Evolutionary conservation across 345 rosid species (phyloP).

Genomic region (Syzygium grande): DNA sequence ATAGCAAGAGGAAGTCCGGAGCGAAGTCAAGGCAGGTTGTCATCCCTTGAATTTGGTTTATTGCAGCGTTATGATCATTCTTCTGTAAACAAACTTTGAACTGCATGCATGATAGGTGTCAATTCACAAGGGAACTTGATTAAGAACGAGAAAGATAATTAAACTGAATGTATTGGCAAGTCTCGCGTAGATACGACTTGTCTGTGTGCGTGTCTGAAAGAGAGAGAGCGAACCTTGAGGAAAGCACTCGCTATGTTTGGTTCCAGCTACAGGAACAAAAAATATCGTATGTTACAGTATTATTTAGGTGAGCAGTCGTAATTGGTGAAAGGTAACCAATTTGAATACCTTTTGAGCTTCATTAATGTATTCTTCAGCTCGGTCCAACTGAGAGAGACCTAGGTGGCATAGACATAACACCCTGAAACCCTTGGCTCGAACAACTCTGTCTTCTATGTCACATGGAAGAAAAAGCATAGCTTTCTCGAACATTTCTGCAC

Average conservation of each 20-base stretch:
- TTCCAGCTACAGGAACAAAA: constrained; percentile 64
- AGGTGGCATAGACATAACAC: constrained; percentile 90
- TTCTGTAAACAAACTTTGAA: constrained; percentile 73
- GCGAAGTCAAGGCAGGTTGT: constrained; percentile 66
- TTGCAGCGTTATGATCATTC: constrained; percentile 45
- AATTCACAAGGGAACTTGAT: background rate
- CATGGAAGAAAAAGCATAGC: constrained; percentile 83
- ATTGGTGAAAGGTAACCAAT: background rate
- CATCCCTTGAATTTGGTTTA: constrained; percentile 75
- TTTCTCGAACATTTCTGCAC: constrained; percentile 91
- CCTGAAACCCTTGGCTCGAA: constrained; percentile 90
- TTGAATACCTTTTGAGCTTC: constrained; percentile 83
- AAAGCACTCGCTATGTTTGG: constrained; percentile 76
- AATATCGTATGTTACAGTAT: background rate
- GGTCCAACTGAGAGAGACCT: constrained; percentile 70
- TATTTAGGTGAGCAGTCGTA: background rate
- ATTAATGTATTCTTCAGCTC: constrained; percentile 75
- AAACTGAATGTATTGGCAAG: background rate
- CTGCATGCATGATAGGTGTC: constrained; percentile 27
- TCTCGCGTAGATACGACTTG: background rate
- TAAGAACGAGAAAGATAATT: constrained; percentile 8
- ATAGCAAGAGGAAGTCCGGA: constrained; percentile 71
- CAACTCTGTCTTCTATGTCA: constrained; percentile 53
- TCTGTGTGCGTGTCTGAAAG: background rate
- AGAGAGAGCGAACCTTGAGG: constrained; percentile 64